A percentile compares a stretch with the other conserved stretches of the same genome.
These are phyloP conservation scores for Fusarium dimerum DNA, from an alignment of 2,329 filamentous ascomycete species.

Conservation along the genomic window DNA sequence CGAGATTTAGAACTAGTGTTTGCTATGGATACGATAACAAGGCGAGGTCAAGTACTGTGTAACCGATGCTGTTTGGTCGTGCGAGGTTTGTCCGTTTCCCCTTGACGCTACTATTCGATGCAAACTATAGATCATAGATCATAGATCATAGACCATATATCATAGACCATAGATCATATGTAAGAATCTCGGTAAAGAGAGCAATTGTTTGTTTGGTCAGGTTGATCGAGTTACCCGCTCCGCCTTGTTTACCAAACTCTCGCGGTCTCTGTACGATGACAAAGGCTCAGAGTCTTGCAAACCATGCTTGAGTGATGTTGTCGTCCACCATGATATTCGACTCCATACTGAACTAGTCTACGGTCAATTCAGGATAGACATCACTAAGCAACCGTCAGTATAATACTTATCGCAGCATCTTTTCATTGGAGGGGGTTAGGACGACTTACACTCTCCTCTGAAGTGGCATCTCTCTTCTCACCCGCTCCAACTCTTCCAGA, in stretches of 20 bases:
- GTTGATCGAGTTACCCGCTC: too few relatives aligned
- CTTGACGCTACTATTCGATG: background rate
- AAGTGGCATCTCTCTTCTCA: slow-evolving; percentile 55
- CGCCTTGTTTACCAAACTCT: too few relatives aligned
- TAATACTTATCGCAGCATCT: too few relatives aligned
- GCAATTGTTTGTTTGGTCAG: background rate
- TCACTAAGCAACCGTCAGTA: slow-evolving; percentile 11
- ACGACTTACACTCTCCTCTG: slow-evolving; percentile 51
- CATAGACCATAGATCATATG: background rate
- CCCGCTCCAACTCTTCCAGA: slow-evolving; percentile 44
- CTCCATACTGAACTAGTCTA: background rate
- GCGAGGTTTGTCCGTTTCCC: background rate
- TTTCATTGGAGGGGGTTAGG: too few relatives aligned
- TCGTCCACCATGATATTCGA: background rate
- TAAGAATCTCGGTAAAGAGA: too few relatives aligned
- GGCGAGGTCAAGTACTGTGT: background rate
- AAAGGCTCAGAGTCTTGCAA: slow-evolving; percentile 2
- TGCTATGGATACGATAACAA: background rate
- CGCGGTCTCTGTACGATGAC: background rate
- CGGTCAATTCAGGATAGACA: slow-evolving; percentile 24
- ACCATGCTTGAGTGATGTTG: background rate
- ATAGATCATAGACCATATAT: too few relatives aligned
- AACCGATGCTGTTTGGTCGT: background rate
- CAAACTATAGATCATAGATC: background rate
- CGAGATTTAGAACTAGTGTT: background rate